phyloP scores from a whole-genome alignment of 2,329 filamentous ascomycete genomes.

The Trichoderma arundinaceum region DNA sequence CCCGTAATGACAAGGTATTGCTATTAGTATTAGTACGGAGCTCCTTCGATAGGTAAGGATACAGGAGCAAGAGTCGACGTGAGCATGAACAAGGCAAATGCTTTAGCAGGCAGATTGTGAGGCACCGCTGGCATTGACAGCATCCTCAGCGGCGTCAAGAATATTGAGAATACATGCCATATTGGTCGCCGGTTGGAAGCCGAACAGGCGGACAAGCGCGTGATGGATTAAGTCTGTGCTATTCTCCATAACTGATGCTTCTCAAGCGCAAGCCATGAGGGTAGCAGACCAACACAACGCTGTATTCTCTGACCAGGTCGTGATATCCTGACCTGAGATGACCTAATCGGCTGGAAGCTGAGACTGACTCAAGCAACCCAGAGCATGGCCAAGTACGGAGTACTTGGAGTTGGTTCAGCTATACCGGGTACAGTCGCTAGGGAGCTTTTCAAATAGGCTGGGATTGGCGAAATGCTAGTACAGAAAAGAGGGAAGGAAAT shows the following conservation, averaged over 20 bases:
- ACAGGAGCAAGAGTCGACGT: not conserved
- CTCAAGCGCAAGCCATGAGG: no score
- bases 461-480: not conserved
- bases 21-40: not conserved
- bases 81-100: not conserved
- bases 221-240: no score
- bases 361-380: conserved; percentile 4
- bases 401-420: not conserved
- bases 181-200: not conserved
- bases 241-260: no score
- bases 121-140: not conserved
- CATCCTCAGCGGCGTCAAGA: not conserved
- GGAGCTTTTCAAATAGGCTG: not conserved
- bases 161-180: not conserved
- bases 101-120: not conserved
- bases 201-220: not conserved
- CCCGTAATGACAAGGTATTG: not conserved
- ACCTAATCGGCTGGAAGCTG: not conserved
- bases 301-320: not conserved
- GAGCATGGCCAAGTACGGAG: not conserved
- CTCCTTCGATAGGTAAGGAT: not conserved
- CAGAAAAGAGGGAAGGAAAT: not conserved
- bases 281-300: not conserved
- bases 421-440: not conserved
- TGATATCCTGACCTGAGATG: not conserved